These are phyloP conservation scores for Phaeosphaeria sp. DNA, from an alignment of 2,329 filamentous ascomycete genomes.

Conservation along the genomic window DNA sequence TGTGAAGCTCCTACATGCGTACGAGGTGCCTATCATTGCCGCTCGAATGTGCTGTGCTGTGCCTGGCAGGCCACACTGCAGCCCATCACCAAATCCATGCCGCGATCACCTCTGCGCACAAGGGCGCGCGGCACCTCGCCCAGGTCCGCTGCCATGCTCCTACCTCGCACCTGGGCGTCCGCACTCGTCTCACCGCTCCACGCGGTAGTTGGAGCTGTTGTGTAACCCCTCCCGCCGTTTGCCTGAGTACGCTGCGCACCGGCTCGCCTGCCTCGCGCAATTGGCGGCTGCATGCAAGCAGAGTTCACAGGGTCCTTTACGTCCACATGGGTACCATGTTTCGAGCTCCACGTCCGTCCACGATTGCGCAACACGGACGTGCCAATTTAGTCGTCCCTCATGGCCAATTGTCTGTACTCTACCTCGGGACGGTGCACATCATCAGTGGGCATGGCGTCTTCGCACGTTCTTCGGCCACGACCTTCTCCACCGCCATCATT, in stretches of 20 bases:
- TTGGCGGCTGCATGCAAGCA: slow-evolving; percentile 23
- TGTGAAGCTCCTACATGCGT: neutral
- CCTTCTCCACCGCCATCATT: neutral
- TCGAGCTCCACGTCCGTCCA: slow-evolving; percentile 19
- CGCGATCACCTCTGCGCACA: neutral
- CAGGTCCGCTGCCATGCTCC: neutral
- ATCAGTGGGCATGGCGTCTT: neutral
- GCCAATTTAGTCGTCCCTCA: neutral
- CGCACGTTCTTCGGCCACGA: neutral
- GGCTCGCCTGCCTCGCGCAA: slow-evolving; percentile 18
- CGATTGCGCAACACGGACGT: slow-evolving; percentile 31
- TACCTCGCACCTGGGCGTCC: neutral
- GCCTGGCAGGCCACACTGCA: neutral
- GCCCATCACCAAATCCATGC: neutral
- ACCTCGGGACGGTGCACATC: neutral
- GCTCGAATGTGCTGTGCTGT: neutral
- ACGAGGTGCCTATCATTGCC: neutral
- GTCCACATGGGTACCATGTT: slow-evolving; percentile 12
- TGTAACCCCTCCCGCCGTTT: slow-evolving; percentile 4
- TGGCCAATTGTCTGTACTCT: neutral
- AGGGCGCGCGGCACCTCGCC: neutral
- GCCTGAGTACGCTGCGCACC: neutral
- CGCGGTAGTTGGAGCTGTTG: slow-evolving; percentile 15
- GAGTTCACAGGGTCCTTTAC: slow-evolving; percentile 11
- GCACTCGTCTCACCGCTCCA: slow-evolving; percentile 5